A percentile compares a stretch with the other conserved stretches of the same genome.
These are phyloP conservation scores for Tephrocybe sp. DNA, from an alignment of 768 basidiomycete species.

Conservation along the genomic window DNA sequence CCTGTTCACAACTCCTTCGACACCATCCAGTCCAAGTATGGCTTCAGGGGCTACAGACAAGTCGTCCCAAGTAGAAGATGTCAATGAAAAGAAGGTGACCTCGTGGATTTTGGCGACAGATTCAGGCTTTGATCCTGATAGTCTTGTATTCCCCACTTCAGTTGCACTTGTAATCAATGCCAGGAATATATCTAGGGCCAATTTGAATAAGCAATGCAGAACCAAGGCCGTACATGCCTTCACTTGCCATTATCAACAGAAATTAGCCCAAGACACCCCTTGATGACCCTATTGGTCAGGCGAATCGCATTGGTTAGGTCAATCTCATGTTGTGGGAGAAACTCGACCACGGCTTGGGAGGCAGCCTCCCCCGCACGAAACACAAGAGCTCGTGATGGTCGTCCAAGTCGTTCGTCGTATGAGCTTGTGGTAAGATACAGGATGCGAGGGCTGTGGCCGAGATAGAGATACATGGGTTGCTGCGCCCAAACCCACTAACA, in stretches of 20 bases:
- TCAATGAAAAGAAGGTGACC: conserved; percentile 87
- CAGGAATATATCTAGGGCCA: conserved; percentile 75
- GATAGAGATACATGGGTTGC: conserved; percentile 68
- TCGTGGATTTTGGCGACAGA: conserved; percentile 83
- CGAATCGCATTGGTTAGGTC: conserved; percentile 63
- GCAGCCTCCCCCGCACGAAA: conserved; percentile 62
- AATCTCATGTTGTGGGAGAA: conserved; percentile 71
- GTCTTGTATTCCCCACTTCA: conserved; percentile 71
- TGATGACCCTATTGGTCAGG: conserved; percentile 69
- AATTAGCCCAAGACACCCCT: conserved; percentile 85
- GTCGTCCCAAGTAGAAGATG: conserved; percentile 84
- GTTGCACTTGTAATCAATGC: conserved; percentile 77
- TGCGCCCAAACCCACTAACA: background rate
- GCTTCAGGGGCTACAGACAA: conserved; percentile 53
- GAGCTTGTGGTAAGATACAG: conserved; percentile 72
- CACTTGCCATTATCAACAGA: conserved; percentile 66
- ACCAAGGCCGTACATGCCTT: background rate
- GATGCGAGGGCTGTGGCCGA: conserved; percentile 65
- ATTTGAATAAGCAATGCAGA: background rate
- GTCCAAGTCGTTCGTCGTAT: conserved; percentile 62
- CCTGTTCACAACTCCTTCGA: conserved; percentile 48
- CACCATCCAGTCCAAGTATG: conserved; percentile 50
- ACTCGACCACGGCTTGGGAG: conserved; percentile 83
- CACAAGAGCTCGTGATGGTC: conserved; percentile 63
- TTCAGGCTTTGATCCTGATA: conserved; percentile 57